Conservation (phyloP, 1,284 basidiomycete genomes). For the Puccinia brachypodii region DNA sequence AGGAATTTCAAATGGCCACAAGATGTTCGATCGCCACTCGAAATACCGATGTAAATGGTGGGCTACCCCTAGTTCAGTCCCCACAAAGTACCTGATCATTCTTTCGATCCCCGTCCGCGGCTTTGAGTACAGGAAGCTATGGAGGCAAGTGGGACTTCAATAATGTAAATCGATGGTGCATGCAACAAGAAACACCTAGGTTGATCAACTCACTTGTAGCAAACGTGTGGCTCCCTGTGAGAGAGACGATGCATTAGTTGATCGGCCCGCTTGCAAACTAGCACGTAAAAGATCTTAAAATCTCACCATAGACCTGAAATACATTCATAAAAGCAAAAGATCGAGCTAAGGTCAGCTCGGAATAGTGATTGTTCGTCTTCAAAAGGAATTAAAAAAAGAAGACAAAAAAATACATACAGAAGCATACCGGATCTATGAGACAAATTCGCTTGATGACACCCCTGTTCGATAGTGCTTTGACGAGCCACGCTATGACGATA, state of each 20-base stretch:
- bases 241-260: background rate
- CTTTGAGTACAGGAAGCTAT: conserved; percentile 39
- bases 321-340: background rate
- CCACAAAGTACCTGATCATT: conserved; percentile 39
- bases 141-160: background rate
- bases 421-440: conserved; percentile 55
- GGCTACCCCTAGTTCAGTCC: conserved; percentile 39
- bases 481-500: conserved; percentile 54
- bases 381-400: background rate
- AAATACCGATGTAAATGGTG: conserved; percentile 36
- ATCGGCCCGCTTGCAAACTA: conserved; percentile 49
- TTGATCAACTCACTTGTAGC: conserved; percentile 37
- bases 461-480: conserved; percentile 52
- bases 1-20: conserved; percentile 55
- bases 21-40: conserved; percentile 51
- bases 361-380: conserved; percentile 49
- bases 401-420: background rate
- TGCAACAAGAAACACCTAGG: background rate
- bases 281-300: conserved; percentile 49
- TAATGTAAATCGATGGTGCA: background rate
- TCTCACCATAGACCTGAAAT: conserved; percentile 31
- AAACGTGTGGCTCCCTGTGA: conserved; percentile 41
- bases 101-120: conserved; percentile 34
- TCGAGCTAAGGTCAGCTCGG: conserved; percentile 39
- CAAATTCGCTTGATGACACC: conserved; percentile 52